phyloP scores from a whole-genome alignment of 208 protist species.

The Wallacemonas sp. region DNA sequence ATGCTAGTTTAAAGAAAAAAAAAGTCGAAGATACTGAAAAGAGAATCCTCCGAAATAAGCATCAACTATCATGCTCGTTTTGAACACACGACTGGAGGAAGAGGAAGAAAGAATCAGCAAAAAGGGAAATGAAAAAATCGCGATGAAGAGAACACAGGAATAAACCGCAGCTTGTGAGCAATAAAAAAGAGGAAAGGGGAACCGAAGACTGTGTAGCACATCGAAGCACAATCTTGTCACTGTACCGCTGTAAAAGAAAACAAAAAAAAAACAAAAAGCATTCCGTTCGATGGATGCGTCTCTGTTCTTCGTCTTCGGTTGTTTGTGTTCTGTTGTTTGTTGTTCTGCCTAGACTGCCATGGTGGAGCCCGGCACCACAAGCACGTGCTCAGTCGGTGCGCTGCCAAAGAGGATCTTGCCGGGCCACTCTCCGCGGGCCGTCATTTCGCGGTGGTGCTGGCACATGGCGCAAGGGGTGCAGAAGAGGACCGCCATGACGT shows the following conservation, averaged over 20 bases:
- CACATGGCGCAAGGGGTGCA: constrained; percentile 34
- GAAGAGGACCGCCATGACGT: constrained; percentile 13
- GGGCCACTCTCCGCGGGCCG: constrained; percentile 35
- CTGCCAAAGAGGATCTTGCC: constrained; percentile 30
- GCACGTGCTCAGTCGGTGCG: too few species aligned
- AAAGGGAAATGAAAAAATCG: neutral
- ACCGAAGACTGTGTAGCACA: too few species aligned
- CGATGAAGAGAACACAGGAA: neutral
- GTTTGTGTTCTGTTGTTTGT: too few species aligned
- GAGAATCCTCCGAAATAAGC: too few species aligned
- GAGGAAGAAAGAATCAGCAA: constrained; percentile 9
- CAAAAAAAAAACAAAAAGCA: neutral
- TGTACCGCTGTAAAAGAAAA: too few species aligned
- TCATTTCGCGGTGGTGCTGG: constrained; percentile 54
- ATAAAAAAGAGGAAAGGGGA: neutral
- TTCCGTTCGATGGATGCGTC: too few species aligned
- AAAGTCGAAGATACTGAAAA: too few species aligned
- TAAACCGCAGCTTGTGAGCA: neutral
- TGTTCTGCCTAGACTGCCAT: neutral
- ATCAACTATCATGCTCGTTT: too few species aligned
- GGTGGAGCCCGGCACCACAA: neutral
- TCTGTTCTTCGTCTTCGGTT: too few species aligned
- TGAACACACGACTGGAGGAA: too few species aligned
- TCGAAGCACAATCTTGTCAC: too few species aligned
- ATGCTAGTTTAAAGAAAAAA: too few species aligned